Conservation (phyloP, 352 stramenopile genomes). For the Thalassiosira livingstoniorum region DNA sequence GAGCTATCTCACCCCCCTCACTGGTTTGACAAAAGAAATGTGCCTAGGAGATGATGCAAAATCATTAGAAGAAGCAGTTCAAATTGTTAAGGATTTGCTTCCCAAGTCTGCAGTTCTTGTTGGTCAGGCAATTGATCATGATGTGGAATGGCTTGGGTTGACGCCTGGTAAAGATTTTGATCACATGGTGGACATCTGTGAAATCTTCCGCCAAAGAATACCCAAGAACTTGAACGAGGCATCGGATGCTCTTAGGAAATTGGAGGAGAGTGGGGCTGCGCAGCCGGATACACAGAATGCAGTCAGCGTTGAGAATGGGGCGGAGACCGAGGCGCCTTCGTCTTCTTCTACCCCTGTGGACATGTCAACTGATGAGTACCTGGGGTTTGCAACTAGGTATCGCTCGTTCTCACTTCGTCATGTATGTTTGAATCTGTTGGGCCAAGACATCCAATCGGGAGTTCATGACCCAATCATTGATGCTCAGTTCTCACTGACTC, state of each 20-base stretch:
- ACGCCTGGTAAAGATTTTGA: constrained; percentile 89
- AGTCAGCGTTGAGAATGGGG: not conserved
- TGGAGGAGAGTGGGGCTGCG: constrained; percentile 17
- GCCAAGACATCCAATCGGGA: constrained; percentile 67
- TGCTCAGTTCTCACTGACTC: constrained; percentile 65
- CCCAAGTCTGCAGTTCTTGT: constrained; percentile 90
- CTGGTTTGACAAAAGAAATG: constrained; percentile 62
- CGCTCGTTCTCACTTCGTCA: constrained; percentile 69
- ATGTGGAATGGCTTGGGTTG: constrained; percentile 91
- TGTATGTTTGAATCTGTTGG: constrained; percentile 64
- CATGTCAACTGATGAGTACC: constrained; percentile 39
- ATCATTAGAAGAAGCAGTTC: constrained; percentile 86
- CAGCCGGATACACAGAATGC: not conserved
- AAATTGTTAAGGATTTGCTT: constrained; percentile 86
- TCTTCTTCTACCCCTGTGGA: not conserved
- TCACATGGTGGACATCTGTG: constrained; percentile 44
- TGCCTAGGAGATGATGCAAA: constrained; percentile 69
- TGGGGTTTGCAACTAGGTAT: constrained; percentile 59
- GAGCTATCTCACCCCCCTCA: constrained; percentile 92
- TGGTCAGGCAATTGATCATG: constrained; percentile 92
- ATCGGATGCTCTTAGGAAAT: constrained; percentile 35
- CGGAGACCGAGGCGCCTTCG: not conserved
- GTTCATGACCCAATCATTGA: constrained; percentile 70
- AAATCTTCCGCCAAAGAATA: constrained; percentile 55
- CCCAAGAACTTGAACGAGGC: constrained; percentile 41